Evolutionary conservation across 805 yeast genomes (phyloP).

Genomic region (Cyberlindnera bimundalis): DNA sequence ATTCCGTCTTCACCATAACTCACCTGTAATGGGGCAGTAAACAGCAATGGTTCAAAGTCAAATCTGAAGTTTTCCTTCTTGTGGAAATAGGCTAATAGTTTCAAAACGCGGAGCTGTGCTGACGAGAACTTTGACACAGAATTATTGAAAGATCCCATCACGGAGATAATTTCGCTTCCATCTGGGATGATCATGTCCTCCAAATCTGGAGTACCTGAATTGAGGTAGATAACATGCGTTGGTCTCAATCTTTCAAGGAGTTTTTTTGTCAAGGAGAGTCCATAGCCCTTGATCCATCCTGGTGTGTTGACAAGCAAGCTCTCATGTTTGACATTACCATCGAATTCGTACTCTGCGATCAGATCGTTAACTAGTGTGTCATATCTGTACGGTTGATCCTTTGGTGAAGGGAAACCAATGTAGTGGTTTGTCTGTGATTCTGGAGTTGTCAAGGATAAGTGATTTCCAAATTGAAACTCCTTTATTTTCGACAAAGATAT

Average conservation of each 20-base stretch:
- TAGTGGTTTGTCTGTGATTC: conserved; percentile 29
- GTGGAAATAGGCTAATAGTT: conserved; percentile 54
- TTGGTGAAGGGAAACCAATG: conserved; percentile 68
- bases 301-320: conserved; percentile 71
- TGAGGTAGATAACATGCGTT: conserved; percentile 53
- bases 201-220: conserved; percentile 32
- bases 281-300: conserved; percentile 91
- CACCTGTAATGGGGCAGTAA: conserved; percentile 38
- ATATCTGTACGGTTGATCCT: conserved; percentile 59
- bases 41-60: conserved; percentile 42
- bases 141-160: conserved; percentile 34
- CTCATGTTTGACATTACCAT: conserved; percentile 25
- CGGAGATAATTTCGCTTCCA: conserved; percentile 30
- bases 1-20: conserved; percentile 39
- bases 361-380: conserved; percentile 40
- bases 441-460: conserved; percentile 22
- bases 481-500: conserved; percentile 48
- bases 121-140: conserved; percentile 38
- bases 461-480: conserved; percentile 36
- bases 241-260: conserved; percentile 44
- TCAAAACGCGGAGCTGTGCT: conserved; percentile 49
- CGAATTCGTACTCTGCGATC: conserved; percentile 31
- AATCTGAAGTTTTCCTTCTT: conserved; percentile 26
- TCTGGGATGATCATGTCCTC: conserved; percentile 29
- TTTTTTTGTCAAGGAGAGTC: conserved; percentile 57